Base-by-base conservation (phyloP, 768 basidiomycete genomes). In the Asterophora lycoperdoides region DNA sequence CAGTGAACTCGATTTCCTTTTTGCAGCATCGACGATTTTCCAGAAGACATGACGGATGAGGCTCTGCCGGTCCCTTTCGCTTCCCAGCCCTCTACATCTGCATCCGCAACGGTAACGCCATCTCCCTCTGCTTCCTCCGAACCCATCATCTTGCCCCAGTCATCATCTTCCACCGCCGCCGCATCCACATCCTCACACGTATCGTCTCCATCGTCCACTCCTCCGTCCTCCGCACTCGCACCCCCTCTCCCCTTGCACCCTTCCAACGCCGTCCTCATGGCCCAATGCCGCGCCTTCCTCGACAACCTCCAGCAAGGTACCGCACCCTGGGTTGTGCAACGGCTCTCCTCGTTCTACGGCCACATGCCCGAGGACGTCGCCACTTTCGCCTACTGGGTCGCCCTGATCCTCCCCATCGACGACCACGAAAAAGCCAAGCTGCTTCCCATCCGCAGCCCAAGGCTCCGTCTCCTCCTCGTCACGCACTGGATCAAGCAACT, bases 251-350 rank as follows among this genome's bases (percentile, higher is more conserved):
- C 52, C 47, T 46, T 48, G 52, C 47, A 67, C 62, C 51, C 56
- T 1, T 56, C 80, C 11, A 85, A 79, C 46, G 74, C 71, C 1
- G 75, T 83, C 53, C 71, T 86, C 32, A 76, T 78, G 62, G 57
- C 59, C 33, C 70, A 60, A n/a, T 77, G 76, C 61, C 64, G 60
- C 20, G 34, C 60, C 15, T 77, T 79, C 51, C 68, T 77, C n/a
- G 64, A 68, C 29, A 72, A 72, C 34, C 67, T 77, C 23, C 69
- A 70, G 47, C 72, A 68, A 28, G 89, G 91, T 13, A 84, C 82
- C 1, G 89, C 92, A 1, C 95, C 94, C 9, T 97, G 95, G 94
- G 84, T 97, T 30, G 83, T 91, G 2, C 91, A 96, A 60, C 80
- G 90, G 41, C 75, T 96, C 37, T 81, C 88, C 60, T 79, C 78